Evolutionary conservation across 768 basidiomycete species (phyloP).

Genomic region (Psilocybe cubensis): DNA sequence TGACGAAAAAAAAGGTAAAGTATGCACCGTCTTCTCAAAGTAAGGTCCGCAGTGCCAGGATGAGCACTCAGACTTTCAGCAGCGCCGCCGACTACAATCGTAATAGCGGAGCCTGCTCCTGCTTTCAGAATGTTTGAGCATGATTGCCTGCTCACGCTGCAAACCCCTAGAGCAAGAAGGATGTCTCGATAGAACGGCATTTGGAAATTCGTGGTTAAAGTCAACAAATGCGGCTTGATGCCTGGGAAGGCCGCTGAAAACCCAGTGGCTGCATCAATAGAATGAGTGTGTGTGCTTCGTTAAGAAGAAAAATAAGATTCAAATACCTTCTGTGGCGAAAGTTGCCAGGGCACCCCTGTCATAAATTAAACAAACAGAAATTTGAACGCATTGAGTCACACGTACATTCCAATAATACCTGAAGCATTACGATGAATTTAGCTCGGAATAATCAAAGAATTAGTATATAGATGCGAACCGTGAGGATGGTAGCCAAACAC

Average conservation of each 20-base stretch:
- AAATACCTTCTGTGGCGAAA: constrained; percentile 91
- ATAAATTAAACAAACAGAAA: not conserved
- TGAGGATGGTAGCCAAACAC: constrained; percentile 99
- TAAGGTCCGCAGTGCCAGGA: constrained; percentile 95
- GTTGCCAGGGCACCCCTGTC: constrained; percentile 90
- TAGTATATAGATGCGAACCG: constrained; percentile 49
- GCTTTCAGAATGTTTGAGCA: constrained; percentile 85
- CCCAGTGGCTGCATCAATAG: constrained; percentile 65
- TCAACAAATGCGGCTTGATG: constrained; percentile 91
- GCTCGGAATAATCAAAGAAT: not conserved
- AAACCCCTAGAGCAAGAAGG: constrained; percentile 83
- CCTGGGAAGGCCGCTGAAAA: constrained; percentile 92
- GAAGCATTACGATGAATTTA: not conserved
- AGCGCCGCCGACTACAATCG: constrained; percentile 96
- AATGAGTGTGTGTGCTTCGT: constrained; percentile 1
- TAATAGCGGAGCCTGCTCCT: constrained; percentile 74
- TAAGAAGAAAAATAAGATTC: not conserved
- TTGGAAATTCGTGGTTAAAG: constrained; percentile 86
- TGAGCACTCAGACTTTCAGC: constrained; percentile 93
- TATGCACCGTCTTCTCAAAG: constrained; percentile 69
- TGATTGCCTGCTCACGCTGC: constrained; percentile 88
- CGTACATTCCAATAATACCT: constrained; percentile 98
- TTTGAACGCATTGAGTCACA: constrained; percentile 8
- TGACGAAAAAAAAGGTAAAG: not conserved
- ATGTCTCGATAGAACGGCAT: constrained; percentile 95